Evolutionary conservation across 495 filamentous ascomycete species (phyloP), one percentile per base, ranked within the genome.

Genomic region (Penicillium herquei): DNA sequence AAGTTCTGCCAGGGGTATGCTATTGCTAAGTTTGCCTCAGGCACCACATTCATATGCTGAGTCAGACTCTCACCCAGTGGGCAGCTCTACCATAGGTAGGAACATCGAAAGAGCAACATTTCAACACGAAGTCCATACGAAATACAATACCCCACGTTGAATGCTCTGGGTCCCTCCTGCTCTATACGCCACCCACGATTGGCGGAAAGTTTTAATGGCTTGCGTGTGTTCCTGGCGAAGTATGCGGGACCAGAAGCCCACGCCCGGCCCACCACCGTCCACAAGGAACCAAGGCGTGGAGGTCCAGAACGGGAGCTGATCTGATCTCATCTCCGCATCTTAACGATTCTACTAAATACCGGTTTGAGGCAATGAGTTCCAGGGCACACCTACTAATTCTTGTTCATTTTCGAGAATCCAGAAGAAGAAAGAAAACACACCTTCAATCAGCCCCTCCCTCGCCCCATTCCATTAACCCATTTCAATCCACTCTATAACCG

Each of bases 151-250:
- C 34, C 37, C 26, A 43, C 50, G 13, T 44, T 44, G 39, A 6
- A 17, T 18, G 16, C 34, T 37, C 8, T 37, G 9, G 9, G 34
- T 37, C 34, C 34, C 34, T 13, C 34, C 34, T 37, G 9, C 7
- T 37, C 34, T 43, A n/a, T 26, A 12, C 7, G 40, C 26, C 32
- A 52, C 50, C 18, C 17, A 31, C 18, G 16, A 54, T 58, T 58
- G 56, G 50, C 44, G 56, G 56, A 26, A 51, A 56, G 9, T n/a
- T 46, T 26, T n/a, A 33, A 13, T 21, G 32, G 35, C 17, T 31
- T 52, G 32, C 43, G 31, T 10, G 30, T 51, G 60, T 62, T 33
- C 55, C 58, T 58, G 41, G 56, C 41, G 52, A 53, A 49, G 56
- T 49, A 45, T 52, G 50, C 49, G 16, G 52, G 48, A 16, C 48